Evolutionary conservation across 1,139 yeast genomes (phyloP).

Genomic region (Geotrichum citri-aurantii): DNA sequence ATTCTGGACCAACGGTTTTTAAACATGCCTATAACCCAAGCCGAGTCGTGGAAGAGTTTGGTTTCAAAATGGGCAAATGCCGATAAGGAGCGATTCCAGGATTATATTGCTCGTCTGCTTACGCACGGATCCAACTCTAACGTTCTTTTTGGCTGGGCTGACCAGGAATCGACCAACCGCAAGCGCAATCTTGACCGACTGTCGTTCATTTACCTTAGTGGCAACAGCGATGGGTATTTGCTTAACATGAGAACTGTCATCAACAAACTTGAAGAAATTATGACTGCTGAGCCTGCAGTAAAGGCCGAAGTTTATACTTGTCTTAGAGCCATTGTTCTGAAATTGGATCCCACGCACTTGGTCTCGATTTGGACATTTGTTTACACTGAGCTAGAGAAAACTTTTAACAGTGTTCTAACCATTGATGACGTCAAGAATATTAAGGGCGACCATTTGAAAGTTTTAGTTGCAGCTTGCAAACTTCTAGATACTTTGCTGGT

Average conservation of each 20-base stretch:
- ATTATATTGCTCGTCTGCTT: slow-evolving; percentile 44
- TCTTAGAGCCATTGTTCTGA: slow-evolving; percentile 57
- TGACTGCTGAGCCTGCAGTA: slow-evolving; percentile 30
- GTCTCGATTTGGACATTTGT: slow-evolving; percentile 67
- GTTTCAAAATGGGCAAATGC: slow-evolving; percentile 50
- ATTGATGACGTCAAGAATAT: slow-evolving; percentile 35
- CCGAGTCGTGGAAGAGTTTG: slow-evolving; percentile 47
- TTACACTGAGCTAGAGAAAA: slow-evolving; percentile 52
- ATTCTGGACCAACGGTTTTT: slow-evolving; percentile 42
- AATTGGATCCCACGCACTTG: slow-evolving; percentile 58
- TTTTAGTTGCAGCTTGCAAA: slow-evolving; percentile 55
- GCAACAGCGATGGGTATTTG: slow-evolving; percentile 54
- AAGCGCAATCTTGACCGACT: slow-evolving; percentile 51
- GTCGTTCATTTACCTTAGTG: slow-evolving; percentile 55
- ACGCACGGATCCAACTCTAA: slow-evolving; percentile 49
- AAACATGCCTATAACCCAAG: slow-evolving; percentile 32
- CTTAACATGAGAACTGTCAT: slow-evolving; percentile 47
- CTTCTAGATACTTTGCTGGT: slow-evolving; percentile 68
- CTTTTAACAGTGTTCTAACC: slow-evolving; percentile 43
- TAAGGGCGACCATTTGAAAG: slow-evolving; percentile 35
- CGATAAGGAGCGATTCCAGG: slow-evolving; percentile 57
- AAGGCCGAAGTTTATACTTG: slow-evolving; percentile 49
- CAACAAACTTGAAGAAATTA: slow-evolving; percentile 40
- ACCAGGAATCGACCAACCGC: slow-evolving; percentile 55
- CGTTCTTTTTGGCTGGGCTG: slow-evolving; percentile 69